Base-by-base conservation (phyloP, 768 basidiomycete genomes). In the Hemileccinum impolitum region DNA sequence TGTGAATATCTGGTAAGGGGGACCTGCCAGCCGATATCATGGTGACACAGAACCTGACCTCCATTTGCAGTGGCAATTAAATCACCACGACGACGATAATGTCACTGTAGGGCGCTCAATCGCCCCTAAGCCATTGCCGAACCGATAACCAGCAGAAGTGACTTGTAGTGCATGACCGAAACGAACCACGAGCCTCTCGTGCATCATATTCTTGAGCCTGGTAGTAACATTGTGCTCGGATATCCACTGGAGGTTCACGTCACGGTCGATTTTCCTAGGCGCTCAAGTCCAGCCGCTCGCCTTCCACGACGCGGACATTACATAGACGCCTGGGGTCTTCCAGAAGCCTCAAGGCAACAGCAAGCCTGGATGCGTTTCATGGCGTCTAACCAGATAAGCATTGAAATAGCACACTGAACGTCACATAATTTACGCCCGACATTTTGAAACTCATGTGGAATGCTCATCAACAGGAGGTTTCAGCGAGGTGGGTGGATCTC, bases 401-500 rank as follows among this genome's bases (percentile, higher is more conserved):
- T 32, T 39, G 13, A 9, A 31, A 11, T 14, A 21, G 0, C 17
- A 30, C 32, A 8, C 1, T 30, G n/a, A 40, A 31, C 9, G 14
- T 39, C 52, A 47, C 56, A 57, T 45, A 37, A 30, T 39, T n/a
- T 41, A 37, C 47, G 41, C 55, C 54, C 30, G 9, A 34, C n/a
- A 12, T 40, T 34, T 43, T 31, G 11, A 34, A 34, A n/a, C 13
- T 3, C 17, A 23, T 21, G 19, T 46, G 12, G 12, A 17, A 31
- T 9, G 28, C 7, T 19, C 34, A 34, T 39, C 32, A 48, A 26
- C 55, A 45, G 45, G 43, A 18, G 51, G 45, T 19, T 53, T 18
- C 44, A 41, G 14, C 13, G 56, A 8, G 43, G 40, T 17, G 26
- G 15, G n/a, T 6, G 1, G 12, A 44, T 23, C 30, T 10, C n/a